Evolutionary conservation across 352 stramenopile species (phyloP).

Genomic region (Phytophthora fragariae): DNA sequence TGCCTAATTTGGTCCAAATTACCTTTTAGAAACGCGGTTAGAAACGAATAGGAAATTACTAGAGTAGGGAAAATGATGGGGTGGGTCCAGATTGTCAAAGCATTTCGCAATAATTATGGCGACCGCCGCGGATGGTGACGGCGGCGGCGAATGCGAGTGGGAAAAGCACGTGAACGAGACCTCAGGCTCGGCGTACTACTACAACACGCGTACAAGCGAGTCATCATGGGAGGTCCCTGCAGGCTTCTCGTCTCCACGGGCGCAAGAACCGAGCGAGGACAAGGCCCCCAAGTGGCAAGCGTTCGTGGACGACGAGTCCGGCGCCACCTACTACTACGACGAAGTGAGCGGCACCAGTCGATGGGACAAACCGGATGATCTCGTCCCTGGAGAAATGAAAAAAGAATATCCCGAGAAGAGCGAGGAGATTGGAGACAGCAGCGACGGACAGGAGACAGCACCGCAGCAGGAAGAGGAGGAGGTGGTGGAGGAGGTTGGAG

Average conservation of each 20-base stretch:
- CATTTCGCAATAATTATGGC: slow-evolving; percentile 10
- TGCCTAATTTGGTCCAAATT: too few relatives aligned
- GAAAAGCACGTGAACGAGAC: slow-evolving; percentile 76
- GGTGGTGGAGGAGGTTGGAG: background rate
- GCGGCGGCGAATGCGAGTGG: slow-evolving; percentile 45
- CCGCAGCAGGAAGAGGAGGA: slow-evolving; percentile 26
- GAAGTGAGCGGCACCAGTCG: slow-evolving; percentile 71
- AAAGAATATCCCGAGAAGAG: background rate
- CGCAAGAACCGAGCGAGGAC: slow-evolving; percentile 1
- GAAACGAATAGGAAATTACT: too few relatives aligned
- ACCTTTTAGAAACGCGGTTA: too few relatives aligned
- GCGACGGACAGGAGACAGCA: slow-evolving; percentile 32
- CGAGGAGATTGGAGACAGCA: slow-evolving; percentile 7
- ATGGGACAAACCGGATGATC: slow-evolving; percentile 75
- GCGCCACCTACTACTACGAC: slow-evolving; percentile 79
- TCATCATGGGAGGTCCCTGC: slow-evolving; percentile 75
- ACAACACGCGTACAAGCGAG: slow-evolving; percentile 75
- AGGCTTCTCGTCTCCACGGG: slow-evolving; percentile 36
- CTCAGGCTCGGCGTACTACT: slow-evolving; percentile 74
- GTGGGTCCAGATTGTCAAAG: too few relatives aligned
- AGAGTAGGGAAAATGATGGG: too few relatives aligned
- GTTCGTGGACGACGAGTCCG: slow-evolving; percentile 69
- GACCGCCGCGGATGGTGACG: background rate
- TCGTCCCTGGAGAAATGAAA: slow-evolving; percentile 29
- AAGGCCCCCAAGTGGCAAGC: slow-evolving; percentile 62